Evolutionary conservation across 23 red algal species (phyloP), one percentile per base, ranked within the genome.

Genomic region (Pyropia haitanensis): DNA sequence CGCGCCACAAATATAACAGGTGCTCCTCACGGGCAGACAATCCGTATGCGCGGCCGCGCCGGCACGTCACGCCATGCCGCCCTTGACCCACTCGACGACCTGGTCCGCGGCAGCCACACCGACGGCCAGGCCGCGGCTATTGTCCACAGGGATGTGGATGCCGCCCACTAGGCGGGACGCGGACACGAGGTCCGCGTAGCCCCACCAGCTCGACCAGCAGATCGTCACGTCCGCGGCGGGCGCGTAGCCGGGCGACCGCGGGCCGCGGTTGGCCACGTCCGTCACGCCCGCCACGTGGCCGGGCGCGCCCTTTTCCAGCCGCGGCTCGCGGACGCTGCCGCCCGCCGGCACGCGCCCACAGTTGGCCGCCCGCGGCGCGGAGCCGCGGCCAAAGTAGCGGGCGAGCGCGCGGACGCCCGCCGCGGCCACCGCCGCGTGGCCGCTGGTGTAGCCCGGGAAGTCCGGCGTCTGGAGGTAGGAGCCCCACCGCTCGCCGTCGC

Each of bases 401-500:
- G 27, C 74, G 2, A 79, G 39, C 12, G 65, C 74, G 16, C 58
- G 58, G 51, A 59, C 39, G 20, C 74, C 74, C 13, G 74, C 57
- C 6, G 74, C 74, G 23, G 62, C 74, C 18, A 68, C 74, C 30
- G 74, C 60, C 39, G 59, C 53, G 60, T 79, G 74, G 18, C 74
- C 74, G 13, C 46, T 67, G 14, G 46, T 53, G 18, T 55, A 79
- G 53, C 61, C 74, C 1, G 74, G 61, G 74, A 79, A 79, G 16
- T 33, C 59, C 17, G 62, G 74, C 24, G 74, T 79, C 21, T 79
- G 74, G 18, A 79, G 31, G 51, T 67, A 79, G 60, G 74, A 18
- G 32, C 60, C 23, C 74, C 74, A 77, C 17, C 14, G 20, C 55
- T 58, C 55, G 55, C 55, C 17, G 55, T 58, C 55, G 1, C 49